Evolutionary conservation across 2,329 filamentous ascomycete species (phyloP).

Genomic region (Exophiala dermatitidis): DNA sequence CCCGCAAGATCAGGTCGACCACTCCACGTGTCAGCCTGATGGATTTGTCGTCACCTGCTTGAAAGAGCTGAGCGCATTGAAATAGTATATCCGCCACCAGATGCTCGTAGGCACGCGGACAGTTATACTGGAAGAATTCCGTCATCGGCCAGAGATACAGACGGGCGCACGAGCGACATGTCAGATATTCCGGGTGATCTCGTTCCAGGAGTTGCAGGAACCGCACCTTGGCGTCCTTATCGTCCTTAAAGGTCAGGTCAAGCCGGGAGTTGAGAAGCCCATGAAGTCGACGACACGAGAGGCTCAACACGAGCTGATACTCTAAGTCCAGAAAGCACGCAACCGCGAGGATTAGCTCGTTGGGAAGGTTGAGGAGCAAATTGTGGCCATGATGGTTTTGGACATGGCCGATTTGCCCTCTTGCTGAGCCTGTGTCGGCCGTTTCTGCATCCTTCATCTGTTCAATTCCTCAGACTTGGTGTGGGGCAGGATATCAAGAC

Average conservation of each 20-base stretch:
- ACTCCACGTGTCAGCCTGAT: conserved; percentile 3
- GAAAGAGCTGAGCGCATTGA: conserved; percentile 8
- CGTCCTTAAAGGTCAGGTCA: conserved; percentile 6
- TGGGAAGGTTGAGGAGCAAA: conserved; percentile 16
- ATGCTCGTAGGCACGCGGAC: conserved; percentile 11
- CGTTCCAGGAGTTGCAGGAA: conserved; percentile 14
- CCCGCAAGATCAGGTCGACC: conserved; percentile 18
- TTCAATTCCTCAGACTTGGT: too few species aligned
- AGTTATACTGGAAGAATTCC: conserved; percentile 6
- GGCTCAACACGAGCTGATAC: conserved; percentile 13
- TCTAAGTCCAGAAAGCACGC: conserved; percentile 13
- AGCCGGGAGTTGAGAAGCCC: conserved; percentile 12
- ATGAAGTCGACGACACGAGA: conserved; percentile 16
- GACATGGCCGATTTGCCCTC: too few species aligned
- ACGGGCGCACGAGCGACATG: conserved; percentile 15
- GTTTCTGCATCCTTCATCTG: too few species aligned
- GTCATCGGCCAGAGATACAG: conserved; percentile 12
- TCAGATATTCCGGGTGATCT: conserved; percentile 19
- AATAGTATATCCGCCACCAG: conserved; percentile 3
- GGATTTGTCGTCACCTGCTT: conserved; percentile 1
- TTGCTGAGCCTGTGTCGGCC: too few species aligned
- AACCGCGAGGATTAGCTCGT: conserved; percentile 14
- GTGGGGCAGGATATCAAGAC: too few species aligned
- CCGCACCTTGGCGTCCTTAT: conserved; percentile 13
- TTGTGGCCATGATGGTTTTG: neutral